Conservation (phyloP, 805 yeast genomes). For the Hanseniaspora thailandica region DNA sequence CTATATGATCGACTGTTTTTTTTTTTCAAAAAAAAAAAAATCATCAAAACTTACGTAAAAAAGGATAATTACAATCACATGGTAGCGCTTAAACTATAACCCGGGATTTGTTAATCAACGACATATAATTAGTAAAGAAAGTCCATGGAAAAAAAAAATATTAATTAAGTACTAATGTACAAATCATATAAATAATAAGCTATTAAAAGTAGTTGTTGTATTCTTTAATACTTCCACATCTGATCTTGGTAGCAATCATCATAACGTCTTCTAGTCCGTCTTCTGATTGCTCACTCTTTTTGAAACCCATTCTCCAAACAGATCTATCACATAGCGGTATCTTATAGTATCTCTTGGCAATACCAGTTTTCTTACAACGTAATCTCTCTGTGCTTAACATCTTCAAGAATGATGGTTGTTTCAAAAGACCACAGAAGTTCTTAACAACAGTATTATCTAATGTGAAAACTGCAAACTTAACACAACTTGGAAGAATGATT, state of each 20-base stretch:
- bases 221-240: conserved; percentile 21
- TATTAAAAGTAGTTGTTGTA: conserved; percentile 18
- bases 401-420: conserved; percentile 14
- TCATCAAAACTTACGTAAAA: too few relatives aligned
- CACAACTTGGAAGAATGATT: conserved; percentile 21
- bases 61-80: too few relatives aligned
- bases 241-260: conserved; percentile 21
- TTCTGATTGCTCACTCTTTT: conserved; percentile 10
- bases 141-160: too few relatives aligned
- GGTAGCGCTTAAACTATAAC: too few relatives aligned
- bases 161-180: too few relatives aligned
- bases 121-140: too few relatives aligned
- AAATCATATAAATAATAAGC: too few relatives aligned
- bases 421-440: conserved; percentile 16
- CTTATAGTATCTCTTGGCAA: conserved; percentile 17
- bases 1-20: too few relatives aligned
- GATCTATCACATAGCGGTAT: conserved; percentile 19
- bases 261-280: conserved; percentile 13
- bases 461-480: conserved; percentile 18
- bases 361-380: conserved; percentile 3
- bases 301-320: conserved; percentile 22
- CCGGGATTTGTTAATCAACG: too few relatives aligned
- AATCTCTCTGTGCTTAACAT: conserved; percentile 12
- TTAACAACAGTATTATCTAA: conserved; percentile 19
- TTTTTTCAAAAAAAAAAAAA: too few relatives aligned